Conservation (phyloP, 129 eudicot species). For the Chrysanthemum seticuspe region DNA sequence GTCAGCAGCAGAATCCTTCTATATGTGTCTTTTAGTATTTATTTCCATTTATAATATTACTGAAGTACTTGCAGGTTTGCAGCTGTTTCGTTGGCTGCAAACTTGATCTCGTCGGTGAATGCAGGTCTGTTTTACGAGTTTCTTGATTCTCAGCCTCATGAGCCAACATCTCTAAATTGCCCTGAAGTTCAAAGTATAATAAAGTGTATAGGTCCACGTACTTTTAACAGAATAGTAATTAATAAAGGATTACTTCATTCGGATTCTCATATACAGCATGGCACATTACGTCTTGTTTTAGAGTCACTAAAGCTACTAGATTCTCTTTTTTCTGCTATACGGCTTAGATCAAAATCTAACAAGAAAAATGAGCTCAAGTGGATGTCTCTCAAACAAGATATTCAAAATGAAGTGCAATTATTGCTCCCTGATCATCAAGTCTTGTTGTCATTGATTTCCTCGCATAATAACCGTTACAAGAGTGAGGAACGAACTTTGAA, state of each 20-base stretch:
- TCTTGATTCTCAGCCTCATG: slow-evolving; percentile 37
- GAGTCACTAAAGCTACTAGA: slow-evolving; percentile 65
- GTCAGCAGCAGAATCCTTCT: too few relatives aligned
- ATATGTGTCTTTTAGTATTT: background rate
- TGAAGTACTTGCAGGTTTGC: slow-evolving; percentile 84
- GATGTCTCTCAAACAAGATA: slow-evolving; percentile 59
- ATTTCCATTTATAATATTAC: slow-evolving; percentile 20
- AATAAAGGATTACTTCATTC: slow-evolving; percentile 89
- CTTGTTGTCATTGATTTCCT: slow-evolving; percentile 63
- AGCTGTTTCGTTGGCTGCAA: slow-evolving; percentile 89
- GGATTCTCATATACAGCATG: slow-evolving; percentile 73
- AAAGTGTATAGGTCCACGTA: slow-evolving; percentile 78
- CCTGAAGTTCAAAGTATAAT: slow-evolving; percentile 60
- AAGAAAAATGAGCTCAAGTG: slow-evolving; percentile 35
- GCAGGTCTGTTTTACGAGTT: slow-evolving; percentile 55
- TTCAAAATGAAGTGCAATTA: slow-evolving; percentile 65
- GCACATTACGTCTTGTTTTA: slow-evolving; percentile 69
- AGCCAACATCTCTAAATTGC: slow-evolving; percentile 40
- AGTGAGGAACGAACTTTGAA: slow-evolving; percentile 39
- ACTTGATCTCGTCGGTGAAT: slow-evolving; percentile 73
- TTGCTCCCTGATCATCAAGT: slow-evolving; percentile 92
- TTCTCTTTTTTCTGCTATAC: slow-evolving; percentile 53
- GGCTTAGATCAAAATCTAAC: slow-evolving; percentile 31
- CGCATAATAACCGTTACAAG: slow-evolving; percentile 52
- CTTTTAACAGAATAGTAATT: slow-evolving; percentile 61